Conservation (phyloP, 192 early-diverging fungal species). For the Lobosporangium transversale region DNA sequence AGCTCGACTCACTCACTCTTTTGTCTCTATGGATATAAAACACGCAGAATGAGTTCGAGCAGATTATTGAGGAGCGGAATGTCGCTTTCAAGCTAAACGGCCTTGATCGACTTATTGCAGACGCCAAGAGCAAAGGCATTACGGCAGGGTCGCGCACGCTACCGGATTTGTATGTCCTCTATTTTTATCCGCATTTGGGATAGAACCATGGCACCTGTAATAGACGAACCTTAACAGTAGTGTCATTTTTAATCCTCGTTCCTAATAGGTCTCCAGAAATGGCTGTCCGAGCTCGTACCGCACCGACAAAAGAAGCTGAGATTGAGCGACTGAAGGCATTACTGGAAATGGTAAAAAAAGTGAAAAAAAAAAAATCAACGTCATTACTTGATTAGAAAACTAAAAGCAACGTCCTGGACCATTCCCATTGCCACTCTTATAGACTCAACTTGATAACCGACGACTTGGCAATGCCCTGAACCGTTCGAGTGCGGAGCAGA, state of each 20-base stretch:
- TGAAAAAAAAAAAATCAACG: background rate
- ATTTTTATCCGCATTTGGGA: background rate
- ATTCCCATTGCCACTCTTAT: background rate
- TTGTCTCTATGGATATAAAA: too few relatives aligned
- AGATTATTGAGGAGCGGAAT: slow-evolving; percentile 43
- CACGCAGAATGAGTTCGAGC: slow-evolving; percentile 42
- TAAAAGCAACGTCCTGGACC: background rate
- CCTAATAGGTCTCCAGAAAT: slow-evolving; percentile 26
- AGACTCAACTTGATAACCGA: slow-evolving; percentile 44
- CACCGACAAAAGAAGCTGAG: slow-evolving; percentile 50
- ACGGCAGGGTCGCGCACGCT: slow-evolving; percentile 40
- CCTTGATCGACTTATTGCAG: slow-evolving; percentile 46
- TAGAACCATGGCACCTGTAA: too few relatives aligned
- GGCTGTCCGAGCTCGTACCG: slow-evolving; percentile 41
- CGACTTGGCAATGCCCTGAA: slow-evolving; percentile 35
- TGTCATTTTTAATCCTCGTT: too few relatives aligned
- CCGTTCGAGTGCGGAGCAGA: slow-evolving; percentile 34
- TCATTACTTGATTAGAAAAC: background rate
- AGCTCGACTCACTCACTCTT: too few relatives aligned
- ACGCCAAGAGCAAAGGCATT: slow-evolving; percentile 31
- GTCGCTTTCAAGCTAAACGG: slow-evolving; percentile 42
- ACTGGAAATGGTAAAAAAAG: slow-evolving; percentile 18
- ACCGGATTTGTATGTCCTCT: slow-evolving; percentile 26
- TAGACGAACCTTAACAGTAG: too few relatives aligned
- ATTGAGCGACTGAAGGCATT: slow-evolving; percentile 46